Conservation (phyloP, 345 rosid species). For the Hirschfeldia incana region DNA sequence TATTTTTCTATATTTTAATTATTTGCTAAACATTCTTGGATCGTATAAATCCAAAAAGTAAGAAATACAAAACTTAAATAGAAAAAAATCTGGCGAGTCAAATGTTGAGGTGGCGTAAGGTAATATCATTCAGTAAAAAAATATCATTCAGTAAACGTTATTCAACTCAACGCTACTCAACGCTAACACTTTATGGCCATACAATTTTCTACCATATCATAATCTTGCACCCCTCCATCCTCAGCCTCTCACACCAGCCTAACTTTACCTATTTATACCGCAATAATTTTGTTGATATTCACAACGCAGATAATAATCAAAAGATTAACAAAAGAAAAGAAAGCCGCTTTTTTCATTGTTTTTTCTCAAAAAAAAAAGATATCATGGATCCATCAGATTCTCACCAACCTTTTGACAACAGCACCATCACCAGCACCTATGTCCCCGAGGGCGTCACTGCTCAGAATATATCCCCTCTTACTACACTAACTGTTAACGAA, state of each 20-base stretch:
- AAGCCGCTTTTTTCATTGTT: neutral
- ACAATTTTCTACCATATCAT: neutral
- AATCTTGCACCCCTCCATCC: slow-evolving; percentile 19
- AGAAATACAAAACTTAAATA: slow-evolving; percentile 16
- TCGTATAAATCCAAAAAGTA: neutral
- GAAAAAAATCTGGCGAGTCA: slow-evolving; percentile 5
- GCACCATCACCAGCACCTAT: neutral
- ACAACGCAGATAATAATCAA: slow-evolving; percentile 4
- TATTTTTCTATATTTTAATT: neutral
- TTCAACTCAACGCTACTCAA: neutral
- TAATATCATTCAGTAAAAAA: neutral
- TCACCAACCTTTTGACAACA: slow-evolving; percentile 17
- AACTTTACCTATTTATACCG: slow-evolving; percentile 9
- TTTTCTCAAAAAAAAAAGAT: neutral
- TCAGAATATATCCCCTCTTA: slow-evolving; percentile 25
- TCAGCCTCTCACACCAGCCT: neutral
- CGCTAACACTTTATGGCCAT: neutral
- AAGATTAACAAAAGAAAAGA: neutral
- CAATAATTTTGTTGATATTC: neutral
- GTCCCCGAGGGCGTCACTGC: neutral
- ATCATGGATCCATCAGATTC: slow-evolving; percentile 41
- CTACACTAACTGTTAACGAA: neutral
- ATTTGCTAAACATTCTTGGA: neutral
- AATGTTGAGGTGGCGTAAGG: neutral
- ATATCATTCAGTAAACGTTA: neutral